Percentiles rank a stretch among this genome's conserved stretches.
phyloP scores from a whole-genome alignment of 441 rosid species.

The Daphne laureola region DNA sequence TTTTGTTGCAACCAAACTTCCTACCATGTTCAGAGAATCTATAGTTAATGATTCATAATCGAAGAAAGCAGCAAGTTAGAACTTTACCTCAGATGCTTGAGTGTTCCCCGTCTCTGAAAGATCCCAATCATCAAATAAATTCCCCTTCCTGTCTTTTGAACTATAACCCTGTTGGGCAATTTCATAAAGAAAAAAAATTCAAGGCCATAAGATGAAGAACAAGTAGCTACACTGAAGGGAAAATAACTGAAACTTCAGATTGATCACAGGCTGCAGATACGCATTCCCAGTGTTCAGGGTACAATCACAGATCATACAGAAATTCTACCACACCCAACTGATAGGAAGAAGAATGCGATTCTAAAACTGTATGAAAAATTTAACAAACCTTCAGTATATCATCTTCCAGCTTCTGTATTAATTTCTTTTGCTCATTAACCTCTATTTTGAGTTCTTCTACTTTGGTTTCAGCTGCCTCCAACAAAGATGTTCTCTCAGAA shows the following conservation, averaged over 20 bases:
- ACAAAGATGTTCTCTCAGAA: constrained; percentile 67
- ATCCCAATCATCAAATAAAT: constrained; percentile 87
- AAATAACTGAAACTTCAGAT: neutral
- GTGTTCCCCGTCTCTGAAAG: constrained; percentile 65
- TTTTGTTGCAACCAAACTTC: too few species aligned
- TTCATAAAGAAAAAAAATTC: constrained; percentile 5
- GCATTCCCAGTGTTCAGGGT: neutral
- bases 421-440: constrained; percentile 72
- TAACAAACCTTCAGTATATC: constrained; percentile 80
- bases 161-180: constrained; percentile 61
- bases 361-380: constrained; percentile 15
- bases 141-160: constrained; percentile 71
- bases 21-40: neutral
- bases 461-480: constrained; percentile 75
- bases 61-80: constrained; percentile 7
- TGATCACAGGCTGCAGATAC: neutral
- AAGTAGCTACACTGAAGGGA: neutral
- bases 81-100: constrained; percentile 68
- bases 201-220: constrained; percentile 7
- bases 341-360: constrained; percentile 3
- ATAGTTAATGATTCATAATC: constrained; percentile 3
- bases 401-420: constrained; percentile 97
- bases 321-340: constrained; percentile 8
- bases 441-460: constrained; percentile 64
- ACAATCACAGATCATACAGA: constrained; percentile 2